Conservation (phyloP, 129 eudicot genomes). For the Escallonia herrerae region DNA sequence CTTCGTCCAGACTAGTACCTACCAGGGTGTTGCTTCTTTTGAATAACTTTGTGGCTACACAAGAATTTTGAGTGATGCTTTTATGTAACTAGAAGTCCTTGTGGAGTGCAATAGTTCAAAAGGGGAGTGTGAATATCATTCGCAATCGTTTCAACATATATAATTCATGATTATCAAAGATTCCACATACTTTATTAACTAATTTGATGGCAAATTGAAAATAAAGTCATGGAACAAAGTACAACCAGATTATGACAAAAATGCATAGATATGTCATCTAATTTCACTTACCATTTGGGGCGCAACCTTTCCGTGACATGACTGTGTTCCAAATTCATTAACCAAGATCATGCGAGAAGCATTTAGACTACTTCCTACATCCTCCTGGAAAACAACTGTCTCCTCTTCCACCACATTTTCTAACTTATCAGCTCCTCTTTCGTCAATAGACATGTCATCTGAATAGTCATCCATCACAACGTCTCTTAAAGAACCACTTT, state of each 20-base stretch:
- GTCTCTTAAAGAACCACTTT: constrained; percentile 18
- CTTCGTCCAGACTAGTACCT: no score
- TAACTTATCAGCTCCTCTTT: constrained; percentile 16
- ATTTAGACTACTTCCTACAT: constrained; percentile 13
- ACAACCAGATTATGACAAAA: no score
- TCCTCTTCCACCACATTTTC: constrained; percentile 25
- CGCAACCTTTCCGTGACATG: constrained; percentile 17
- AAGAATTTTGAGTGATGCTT: no score
- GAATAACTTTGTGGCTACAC: no score
- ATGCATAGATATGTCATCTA: not conserved
- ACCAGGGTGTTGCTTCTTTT: no score
- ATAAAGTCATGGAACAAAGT: not conserved
- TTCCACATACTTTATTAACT: no score
- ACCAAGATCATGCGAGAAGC: constrained; percentile 11
- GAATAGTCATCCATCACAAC: constrained; percentile 23
- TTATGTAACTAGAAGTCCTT: no score
- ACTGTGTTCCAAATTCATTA: constrained; percentile 19
- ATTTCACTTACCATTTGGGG: constrained; percentile 27
- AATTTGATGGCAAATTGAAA: not conserved
- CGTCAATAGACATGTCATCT: constrained; percentile 15
- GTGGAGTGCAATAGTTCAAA: no score
- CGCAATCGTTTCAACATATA: no score
- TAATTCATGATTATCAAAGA: no score
- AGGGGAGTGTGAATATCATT: no score
- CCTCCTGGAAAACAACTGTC: constrained; percentile 5